Percentiles rank a stretch among this genome's conserved stretches.
Evolutionary conservation across 2,329 filamentous ascomycete genomes (phyloP).

Genomic region (Neofusicoccum kwambonambiense): DNA sequence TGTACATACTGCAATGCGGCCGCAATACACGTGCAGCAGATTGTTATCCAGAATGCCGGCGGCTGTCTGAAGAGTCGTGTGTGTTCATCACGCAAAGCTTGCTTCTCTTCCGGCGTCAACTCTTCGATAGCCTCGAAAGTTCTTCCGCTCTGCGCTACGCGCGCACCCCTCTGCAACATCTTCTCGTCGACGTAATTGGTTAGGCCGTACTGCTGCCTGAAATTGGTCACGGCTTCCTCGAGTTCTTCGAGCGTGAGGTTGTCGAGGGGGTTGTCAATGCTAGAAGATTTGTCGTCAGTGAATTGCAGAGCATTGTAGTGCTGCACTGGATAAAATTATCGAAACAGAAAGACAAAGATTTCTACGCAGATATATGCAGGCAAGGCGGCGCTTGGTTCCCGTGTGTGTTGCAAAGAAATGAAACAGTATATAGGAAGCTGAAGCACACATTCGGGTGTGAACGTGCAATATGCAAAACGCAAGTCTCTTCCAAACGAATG

Average conservation of each 20-base stretch:
- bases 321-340: too few species aligned
- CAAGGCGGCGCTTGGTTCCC: too few species aligned
- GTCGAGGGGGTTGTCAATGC: conserved; percentile 57
- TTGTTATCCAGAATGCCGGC: conserved; percentile 62
- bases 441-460: too few species aligned
- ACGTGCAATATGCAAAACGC: too few species aligned
- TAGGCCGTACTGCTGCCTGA: conserved; percentile 60
- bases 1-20: conserved; percentile 55
- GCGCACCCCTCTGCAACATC: conserved; percentile 65
- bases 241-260: conserved; percentile 54
- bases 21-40: conserved; percentile 66
- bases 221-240: conserved; percentile 57
- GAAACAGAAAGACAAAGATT: too few species aligned
- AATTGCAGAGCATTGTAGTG: not conserved
- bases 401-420: too few species aligned
- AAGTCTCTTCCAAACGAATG: too few species aligned
- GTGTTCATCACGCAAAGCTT: conserved; percentile 60
- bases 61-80: conserved; percentile 68
- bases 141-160: conserved; percentile 69
- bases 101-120: conserved; percentile 61
- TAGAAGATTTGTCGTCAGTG: conserved; percentile 25
- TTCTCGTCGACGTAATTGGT: conserved; percentile 50
- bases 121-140: conserved; percentile 62
- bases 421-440: too few species aligned
- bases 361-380: too few species aligned